These are phyloP conservation scores for Ramalina intermedia DNA, from an alignment of 495 filamentous ascomycete species.

Conservation along the genomic window DNA sequence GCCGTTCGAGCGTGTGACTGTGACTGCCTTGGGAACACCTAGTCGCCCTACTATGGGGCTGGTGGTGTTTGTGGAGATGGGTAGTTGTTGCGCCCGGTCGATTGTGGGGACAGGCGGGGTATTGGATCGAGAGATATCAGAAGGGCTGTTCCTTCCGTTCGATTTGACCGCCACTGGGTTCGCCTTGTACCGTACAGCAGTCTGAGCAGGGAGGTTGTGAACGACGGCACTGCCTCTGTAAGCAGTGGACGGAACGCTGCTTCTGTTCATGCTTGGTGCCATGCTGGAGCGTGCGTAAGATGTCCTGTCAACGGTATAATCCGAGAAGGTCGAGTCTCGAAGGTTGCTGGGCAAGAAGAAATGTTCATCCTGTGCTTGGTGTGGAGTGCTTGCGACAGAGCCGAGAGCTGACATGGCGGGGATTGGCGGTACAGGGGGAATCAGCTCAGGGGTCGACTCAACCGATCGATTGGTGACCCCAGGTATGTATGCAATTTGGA, in stretches of 20 bases:
- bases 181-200: slow-evolving; percentile 69
- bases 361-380: slow-evolving; percentile 57
- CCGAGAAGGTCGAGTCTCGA: slow-evolving; percentile 71
- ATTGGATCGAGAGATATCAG: slow-evolving; percentile 9
- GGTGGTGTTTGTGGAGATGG: slow-evolving; percentile 9
- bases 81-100: slow-evolving; percentile 3
- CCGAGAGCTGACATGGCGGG: slow-evolving; percentile 43
- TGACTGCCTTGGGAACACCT: slow-evolving; percentile 16
- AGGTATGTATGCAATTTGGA: slow-evolving; percentile 97
- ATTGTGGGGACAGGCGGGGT: slow-evolving; percentile 13
- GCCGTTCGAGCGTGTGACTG: slow-evolving; percentile 13
- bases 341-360: slow-evolving; percentile 91
- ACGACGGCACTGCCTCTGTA: slow-evolving; percentile 81
- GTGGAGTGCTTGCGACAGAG: slow-evolving; percentile 39
- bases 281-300: slow-evolving; percentile 47
- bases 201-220: slow-evolving; percentile 65
- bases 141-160: slow-evolving; percentile 24
- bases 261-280: slow-evolving; percentile 47
- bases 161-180: slow-evolving; percentile 78
- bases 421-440: slow-evolving; percentile 85
- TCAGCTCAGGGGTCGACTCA: slow-evolving; percentile 61
- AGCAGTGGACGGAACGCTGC: slow-evolving; percentile 79
- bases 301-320: slow-evolving; percentile 50
- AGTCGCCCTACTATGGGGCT: slow-evolving; percentile 17
- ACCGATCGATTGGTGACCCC: slow-evolving; percentile 89